Base-by-base conservation (phyloP, 2,329 filamentous ascomycete species). In the Laburnicola sp. region DNA sequence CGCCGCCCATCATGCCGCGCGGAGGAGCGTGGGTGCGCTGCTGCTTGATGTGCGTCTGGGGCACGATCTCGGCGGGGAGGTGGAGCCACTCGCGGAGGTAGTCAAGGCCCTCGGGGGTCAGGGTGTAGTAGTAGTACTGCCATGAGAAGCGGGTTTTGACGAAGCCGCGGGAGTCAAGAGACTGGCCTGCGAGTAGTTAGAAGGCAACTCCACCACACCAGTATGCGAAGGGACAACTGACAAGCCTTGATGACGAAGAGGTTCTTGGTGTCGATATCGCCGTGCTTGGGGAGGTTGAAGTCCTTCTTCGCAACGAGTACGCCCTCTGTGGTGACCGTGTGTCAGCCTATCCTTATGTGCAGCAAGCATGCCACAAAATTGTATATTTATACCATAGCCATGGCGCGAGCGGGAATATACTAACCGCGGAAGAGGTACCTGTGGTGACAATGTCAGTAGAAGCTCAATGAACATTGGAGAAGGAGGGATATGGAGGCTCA, bases 1-100 rank as follows among this genome's bases (percentile, higher is more conserved):
- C 85, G 55, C 69, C 69, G 72, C 91, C 91, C 82, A 97, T 86
- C 94, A 99, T 97, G 76, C 94, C 94, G 75, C 94, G 92, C 75
- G 94, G 93, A 79, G 93, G 93, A 82, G 91, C 92, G 81, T 97
- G 91, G 73, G 91, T 94, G 80, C 94, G 91, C 86, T 97, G 91
- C 85, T 97, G 92, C 90, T 99, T 99, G 84, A 99, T 97, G 88
- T 99, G 94, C 74, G 94, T 99, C 74, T 95, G 91, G 71, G 94
- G 94, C 68, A 99, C 94, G 76, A 99, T 97, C 87, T 99, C 94
- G 77, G 94, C 92, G 74, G 94, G 94, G 73, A 99, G 89, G 83
- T 99, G 94, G 72, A 99, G 92, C 94, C 94, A 99, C 85, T 99
- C 94, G 77, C 94, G 93, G 79, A 99, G 92, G 86, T 99, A 99